Evolutionary conservation across 2,329 filamentous ascomycete genomes (phyloP).

Genomic region (Verticillium nubilum): DNA sequence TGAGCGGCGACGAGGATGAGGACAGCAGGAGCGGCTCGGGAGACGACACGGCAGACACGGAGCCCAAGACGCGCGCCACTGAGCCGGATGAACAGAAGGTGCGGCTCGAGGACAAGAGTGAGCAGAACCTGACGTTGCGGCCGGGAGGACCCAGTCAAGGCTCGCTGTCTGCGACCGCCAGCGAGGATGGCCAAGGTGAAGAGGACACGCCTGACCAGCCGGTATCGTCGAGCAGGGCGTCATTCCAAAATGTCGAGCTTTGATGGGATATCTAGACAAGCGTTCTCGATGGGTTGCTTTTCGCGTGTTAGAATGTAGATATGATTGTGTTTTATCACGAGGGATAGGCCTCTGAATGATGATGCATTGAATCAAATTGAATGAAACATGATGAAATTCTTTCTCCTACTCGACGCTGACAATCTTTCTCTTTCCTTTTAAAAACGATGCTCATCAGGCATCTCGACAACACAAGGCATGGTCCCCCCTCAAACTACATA

Average conservation of each 20-base stretch:
- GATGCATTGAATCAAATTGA: too few relatives aligned
- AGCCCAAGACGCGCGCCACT: conserved; percentile 28
- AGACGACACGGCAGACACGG: conserved; percentile 23
- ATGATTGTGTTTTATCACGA: too few relatives aligned
- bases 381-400: too few relatives aligned
- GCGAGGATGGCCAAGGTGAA: conserved; percentile 24
- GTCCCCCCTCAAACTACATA: not conserved
- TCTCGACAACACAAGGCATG: too few relatives aligned
- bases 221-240: conserved; percentile 37
- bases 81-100: conserved; percentile 49
- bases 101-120: conserved; percentile 47
- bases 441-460: too few relatives aligned
- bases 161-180: conserved; percentile 15
- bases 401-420: too few relatives aligned
- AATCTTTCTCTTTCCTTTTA: too few relatives aligned
- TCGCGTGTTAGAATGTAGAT: too few relatives aligned
- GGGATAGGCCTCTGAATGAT: too few relatives aligned
- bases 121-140: conserved; percentile 47
- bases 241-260: conserved; percentile 61
- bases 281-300: too few relatives aligned
- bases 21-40: conserved; percentile 24
- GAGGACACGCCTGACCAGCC: conserved; percentile 30
- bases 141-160: conserved; percentile 23
- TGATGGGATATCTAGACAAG: conserved; percentile 23
- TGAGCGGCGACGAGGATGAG: conserved; percentile 14